Evolutionary conservation across 2,329 filamentous ascomycete genomes (phyloP), one percentile per base, ranked within the genome.

Genomic region (Didymella sp.): DNA sequence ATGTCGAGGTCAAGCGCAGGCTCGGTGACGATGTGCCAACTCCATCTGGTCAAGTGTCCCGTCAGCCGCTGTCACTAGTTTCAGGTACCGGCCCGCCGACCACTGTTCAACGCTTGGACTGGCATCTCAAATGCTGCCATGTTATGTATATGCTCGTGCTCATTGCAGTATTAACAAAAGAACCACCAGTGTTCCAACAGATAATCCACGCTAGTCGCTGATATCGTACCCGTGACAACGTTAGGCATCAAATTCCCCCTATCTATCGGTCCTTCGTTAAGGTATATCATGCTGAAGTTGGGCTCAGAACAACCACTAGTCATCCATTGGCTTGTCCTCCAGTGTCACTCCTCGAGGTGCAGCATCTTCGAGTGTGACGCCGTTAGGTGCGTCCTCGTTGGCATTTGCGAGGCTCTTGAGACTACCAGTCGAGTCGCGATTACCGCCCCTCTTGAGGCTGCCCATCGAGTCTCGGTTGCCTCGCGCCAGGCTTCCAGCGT

Each of bases 261-360:
- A 35, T 57, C 44, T 43, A 44, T 52, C 30, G 24, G 19, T 52
- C 48, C 48, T 45, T 57, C 54, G 31, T 57, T 57, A 27, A 56
- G n/a, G 35, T 37, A 45, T 31, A 50, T 37, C n/a, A 40, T 51
- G 41, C 48, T 31, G n/a, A 42, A 42, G 40, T 38, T 35, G 28
- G 46, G 37, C 48, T 57, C 27, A 57, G 38, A 57, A 57, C 38
- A 49, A 57, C 71, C 59, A 71, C 67, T 73, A 90, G 76, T 91
- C 88, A 77, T 91, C 88, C 87, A 92, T 91, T n/a, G 89, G 87
- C 76, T 85, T 87, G 73, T 92, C 89, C 69, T 86, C 86, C 69
- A 92, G 79, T 64, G 87, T 88, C 38, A 92, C 88, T 6, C 87
- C 85, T 47, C 79, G 75, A 42, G 70, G 66, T 51, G 73, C 73